Conservation (phyloP, 495 filamentous ascomycete species). For the Penicillium antarcticum region DNA sequence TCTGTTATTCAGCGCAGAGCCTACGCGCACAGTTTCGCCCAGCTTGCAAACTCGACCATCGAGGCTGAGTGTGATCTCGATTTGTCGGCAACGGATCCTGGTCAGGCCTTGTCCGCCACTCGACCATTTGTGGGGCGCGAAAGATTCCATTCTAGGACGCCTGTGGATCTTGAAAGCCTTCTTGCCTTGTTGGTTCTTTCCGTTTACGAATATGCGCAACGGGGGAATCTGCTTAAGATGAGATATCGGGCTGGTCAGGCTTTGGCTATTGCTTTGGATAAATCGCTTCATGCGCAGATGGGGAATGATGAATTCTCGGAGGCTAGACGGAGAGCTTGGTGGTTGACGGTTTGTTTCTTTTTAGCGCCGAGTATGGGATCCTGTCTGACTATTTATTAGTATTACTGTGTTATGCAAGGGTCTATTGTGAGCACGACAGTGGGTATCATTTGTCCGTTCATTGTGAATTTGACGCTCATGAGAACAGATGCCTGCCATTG, state of each 20-base stretch:
- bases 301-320: constrained; percentile 50
- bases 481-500: constrained; percentile 47
- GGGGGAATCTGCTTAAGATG: constrained; percentile 62
- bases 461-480: constrained; percentile 6
- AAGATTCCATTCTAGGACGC: constrained; percentile 48
- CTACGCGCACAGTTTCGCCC: constrained; percentile 54
- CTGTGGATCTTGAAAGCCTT: constrained; percentile 52
- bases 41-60: constrained; percentile 50
- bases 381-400: constrained; percentile 31
- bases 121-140: constrained; percentile 42
- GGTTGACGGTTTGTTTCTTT: constrained; percentile 52
- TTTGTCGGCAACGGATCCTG: constrained; percentile 50
- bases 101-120: constrained; percentile 46
- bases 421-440: constrained; percentile 60
- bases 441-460: constrained; percentile 12
- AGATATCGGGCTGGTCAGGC: constrained; percentile 56
- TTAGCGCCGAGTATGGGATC: not conserved
- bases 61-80: constrained; percentile 56
- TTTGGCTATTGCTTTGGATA: constrained; percentile 49
- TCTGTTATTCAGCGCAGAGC: constrained; percentile 48
- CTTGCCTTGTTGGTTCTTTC: constrained; percentile 55
- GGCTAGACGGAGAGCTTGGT: constrained; percentile 56
- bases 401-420: constrained; percentile 56
- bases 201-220: constrained; percentile 58
- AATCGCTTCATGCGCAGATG: constrained; percentile 46